phyloP scores from a whole-genome alignment of 768 basidiomycete species.

The Lactifluus pinguis region DNA sequence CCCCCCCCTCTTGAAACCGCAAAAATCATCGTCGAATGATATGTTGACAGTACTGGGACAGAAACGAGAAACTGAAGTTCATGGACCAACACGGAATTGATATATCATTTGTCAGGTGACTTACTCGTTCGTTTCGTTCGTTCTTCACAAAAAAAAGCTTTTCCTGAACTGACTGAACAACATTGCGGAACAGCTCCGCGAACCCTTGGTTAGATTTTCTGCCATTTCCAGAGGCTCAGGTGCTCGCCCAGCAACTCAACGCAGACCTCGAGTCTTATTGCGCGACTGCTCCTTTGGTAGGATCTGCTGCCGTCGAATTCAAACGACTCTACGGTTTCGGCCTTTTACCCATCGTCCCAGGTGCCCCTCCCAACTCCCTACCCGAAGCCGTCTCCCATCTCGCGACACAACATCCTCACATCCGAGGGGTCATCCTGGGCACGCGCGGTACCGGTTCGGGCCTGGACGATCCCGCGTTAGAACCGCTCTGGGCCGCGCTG shows the following conservation, averaged over 20 bases:
- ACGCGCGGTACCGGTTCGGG: conserved; percentile 71
- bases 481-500: conserved; percentile 77
- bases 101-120: conserved; percentile 66
- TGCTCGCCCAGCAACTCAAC: conserved; percentile 65
- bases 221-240: conserved; percentile 52
- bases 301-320: conserved; percentile 29
- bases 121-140: background rate
- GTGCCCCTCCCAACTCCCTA: conserved; percentile 44
- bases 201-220: conserved; percentile 93
- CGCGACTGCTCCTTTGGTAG: conserved; percentile 44
- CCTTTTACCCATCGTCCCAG: conserved; percentile 71
- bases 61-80: conserved; percentile 68
- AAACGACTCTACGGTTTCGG: conserved; percentile 79
- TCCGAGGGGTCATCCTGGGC: conserved; percentile 76
- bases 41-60: conserved; percentile 57
- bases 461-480: conserved; percentile 68
- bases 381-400: conserved; percentile 63
- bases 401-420: conserved; percentile 44
- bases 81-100: conserved; percentile 81
- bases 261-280: conserved; percentile 74
- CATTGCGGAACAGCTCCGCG: conserved; percentile 45
- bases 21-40: background rate
- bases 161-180: background rate
- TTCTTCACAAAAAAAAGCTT: no score
- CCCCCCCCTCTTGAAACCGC: background rate